phyloP scores from a whole-genome alignment of 1,284 basidiomycete genomes.

The Stygiomarasmius scandens region DNA sequence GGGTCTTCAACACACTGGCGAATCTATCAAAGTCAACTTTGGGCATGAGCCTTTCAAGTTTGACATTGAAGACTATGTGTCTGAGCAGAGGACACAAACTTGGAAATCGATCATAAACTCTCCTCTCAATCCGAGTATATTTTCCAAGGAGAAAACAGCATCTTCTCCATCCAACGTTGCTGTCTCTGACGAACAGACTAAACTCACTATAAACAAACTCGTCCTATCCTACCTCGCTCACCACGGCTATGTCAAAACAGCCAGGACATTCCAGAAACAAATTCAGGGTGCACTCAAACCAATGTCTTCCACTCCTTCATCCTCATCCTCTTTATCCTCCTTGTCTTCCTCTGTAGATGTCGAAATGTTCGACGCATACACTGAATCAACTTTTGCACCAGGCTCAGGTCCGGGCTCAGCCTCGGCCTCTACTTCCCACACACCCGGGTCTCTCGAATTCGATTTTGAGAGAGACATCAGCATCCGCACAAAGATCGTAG shows the following conservation, averaged over 20 bases:
- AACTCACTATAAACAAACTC: conserved; percentile 61
- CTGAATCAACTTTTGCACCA: background rate
- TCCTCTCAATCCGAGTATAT: conserved; percentile 40
- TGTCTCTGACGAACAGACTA: conserved; percentile 43
- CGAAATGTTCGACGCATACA: conserved; percentile 42
- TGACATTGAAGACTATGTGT: conserved; percentile 84
- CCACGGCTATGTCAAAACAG: conserved; percentile 75
- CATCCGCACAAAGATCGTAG: conserved; percentile 68
- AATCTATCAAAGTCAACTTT: conserved; percentile 83
- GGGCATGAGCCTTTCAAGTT: conserved; percentile 83
- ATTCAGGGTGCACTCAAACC: conserved; percentile 10
- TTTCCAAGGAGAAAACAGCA: conserved; percentile 17
- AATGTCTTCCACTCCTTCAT: too few relatives aligned
- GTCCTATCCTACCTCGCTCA: conserved; percentile 81
- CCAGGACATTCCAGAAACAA: conserved; percentile 65
- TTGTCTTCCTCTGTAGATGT: conserved; percentile 46
- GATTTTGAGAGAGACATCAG: conserved; percentile 52
- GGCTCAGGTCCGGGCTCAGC: background rate
- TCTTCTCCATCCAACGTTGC: background rate
- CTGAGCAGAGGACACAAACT: conserved; percentile 59
- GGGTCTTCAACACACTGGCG: conserved; percentile 77
- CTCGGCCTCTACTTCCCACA: too few relatives aligned
- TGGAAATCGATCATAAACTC: conserved; percentile 68
- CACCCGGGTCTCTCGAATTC: conserved; percentile 8
- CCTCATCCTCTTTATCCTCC: too few relatives aligned